These are phyloP conservation scores for Yarrowia sp. DNA, from an alignment of 805 yeast genomes.

Conservation along the genomic window DNA sequence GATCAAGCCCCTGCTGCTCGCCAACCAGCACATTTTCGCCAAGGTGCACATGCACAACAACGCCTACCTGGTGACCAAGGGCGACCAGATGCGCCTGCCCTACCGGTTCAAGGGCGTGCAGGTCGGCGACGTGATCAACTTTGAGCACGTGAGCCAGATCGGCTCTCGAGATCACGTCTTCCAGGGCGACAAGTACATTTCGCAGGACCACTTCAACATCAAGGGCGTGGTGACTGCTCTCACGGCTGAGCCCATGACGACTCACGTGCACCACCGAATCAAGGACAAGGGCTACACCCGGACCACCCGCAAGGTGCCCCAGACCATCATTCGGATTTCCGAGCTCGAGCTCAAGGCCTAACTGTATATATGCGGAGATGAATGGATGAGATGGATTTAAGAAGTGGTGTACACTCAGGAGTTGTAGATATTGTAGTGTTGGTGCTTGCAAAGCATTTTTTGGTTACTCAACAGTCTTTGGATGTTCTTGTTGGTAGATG, in stretches of 20 bases:
- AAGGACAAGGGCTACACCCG: slow-evolving; percentile 63
- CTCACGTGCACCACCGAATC: slow-evolving; percentile 35
- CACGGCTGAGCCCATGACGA: slow-evolving; percentile 23
- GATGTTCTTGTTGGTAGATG: too few relatives aligned
- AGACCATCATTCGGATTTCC: slow-evolving; percentile 73
- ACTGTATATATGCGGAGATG: too few relatives aligned
- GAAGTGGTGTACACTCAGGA: too few relatives aligned
- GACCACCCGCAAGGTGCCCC: slow-evolving; percentile 58
- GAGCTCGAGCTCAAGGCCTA: slow-evolving; percentile 56
- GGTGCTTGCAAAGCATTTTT: too few relatives aligned
- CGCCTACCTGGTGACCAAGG: slow-evolving; percentile 85
- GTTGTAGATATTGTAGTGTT: too few relatives aligned
- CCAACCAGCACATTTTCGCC: slow-evolving; percentile 23
- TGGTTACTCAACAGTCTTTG: too few relatives aligned
- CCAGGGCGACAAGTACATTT: slow-evolving; percentile 52
- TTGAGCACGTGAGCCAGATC: slow-evolving; percentile 72
- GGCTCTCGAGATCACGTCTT: slow-evolving; percentile 84
- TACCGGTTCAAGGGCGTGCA: slow-evolving; percentile 70
- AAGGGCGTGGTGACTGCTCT: slow-evolving; percentile 59
- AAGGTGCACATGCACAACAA: slow-evolving; percentile 70
- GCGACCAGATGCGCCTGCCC: slow-evolving; percentile 80
- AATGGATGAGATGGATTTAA: too few relatives aligned
- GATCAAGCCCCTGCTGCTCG: slow-evolving; percentile 16
- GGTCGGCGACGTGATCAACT: slow-evolving; percentile 76
- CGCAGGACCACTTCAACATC: slow-evolving; percentile 54